Conservation (phyloP, 306 rosid genomes). For the Cucurbita maxima region DNA sequence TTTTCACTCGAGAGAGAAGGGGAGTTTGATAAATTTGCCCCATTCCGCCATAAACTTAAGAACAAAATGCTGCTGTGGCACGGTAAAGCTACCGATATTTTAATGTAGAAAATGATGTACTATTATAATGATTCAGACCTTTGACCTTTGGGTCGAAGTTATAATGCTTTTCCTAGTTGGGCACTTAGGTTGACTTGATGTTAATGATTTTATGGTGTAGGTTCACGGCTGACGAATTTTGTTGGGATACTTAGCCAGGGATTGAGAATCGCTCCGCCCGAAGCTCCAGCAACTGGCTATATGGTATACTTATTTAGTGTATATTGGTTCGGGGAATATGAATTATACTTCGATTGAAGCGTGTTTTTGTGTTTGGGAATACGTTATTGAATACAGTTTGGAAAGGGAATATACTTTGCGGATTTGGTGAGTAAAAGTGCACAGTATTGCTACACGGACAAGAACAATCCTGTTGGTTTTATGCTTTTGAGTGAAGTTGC, state of each 20-base stretch:
- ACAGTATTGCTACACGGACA: conserved; percentile 94
- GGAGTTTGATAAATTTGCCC: conserved; percentile 53
- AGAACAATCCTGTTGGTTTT: conserved; percentile 74
- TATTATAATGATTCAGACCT: not conserved
- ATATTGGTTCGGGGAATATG: not conserved
- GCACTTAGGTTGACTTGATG: not conserved
- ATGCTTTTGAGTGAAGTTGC: conserved; percentile 93
- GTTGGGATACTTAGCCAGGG: conserved; percentile 97
- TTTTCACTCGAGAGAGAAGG: conserved; percentile 88
- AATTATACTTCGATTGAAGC: not conserved
- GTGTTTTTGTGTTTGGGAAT: no score
- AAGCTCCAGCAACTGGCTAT: conserved; percentile 96
- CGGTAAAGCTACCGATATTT: conserved; percentile 33
- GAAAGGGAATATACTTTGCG: conserved; percentile 92
- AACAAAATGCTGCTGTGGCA: conserved; percentile 99
- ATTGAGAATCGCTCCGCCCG: conserved; percentile 96
- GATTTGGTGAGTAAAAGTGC: conserved; percentile 95
- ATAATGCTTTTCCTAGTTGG: not conserved
- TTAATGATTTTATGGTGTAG: conserved; percentile 18
- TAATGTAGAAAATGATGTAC: not conserved
- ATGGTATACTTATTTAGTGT: conserved; percentile 40
- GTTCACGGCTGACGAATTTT: conserved; percentile 85
- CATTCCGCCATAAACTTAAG: conserved; percentile 44
- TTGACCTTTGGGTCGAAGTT: not conserved
- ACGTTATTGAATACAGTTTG: conserved; percentile 38